These are phyloP conservation scores for Euptelea pleiosperma DNA, from an alignment of 164 flowering plant species.

Conservation along the genomic window DNA sequence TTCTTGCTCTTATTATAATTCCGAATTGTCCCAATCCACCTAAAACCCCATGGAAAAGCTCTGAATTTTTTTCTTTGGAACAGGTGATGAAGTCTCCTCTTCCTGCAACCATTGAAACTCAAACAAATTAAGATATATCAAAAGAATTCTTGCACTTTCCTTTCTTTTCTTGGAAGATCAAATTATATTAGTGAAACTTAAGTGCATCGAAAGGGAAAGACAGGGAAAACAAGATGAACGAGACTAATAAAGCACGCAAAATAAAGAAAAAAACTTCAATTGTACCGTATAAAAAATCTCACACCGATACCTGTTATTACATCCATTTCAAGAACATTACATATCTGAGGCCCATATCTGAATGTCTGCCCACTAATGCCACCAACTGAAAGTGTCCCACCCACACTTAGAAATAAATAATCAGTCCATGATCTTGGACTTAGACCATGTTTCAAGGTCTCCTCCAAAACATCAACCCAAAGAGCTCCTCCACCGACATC, in stretches of 20 bases:
- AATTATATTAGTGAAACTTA: too few species aligned
- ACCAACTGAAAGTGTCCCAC: conserved; percentile 16
- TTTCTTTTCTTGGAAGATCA: too few species aligned
- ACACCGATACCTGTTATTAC: conserved; percentile 16
- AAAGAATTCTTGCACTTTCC: not conserved
- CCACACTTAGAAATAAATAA: conserved; percentile 9
- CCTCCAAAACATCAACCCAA: conserved; percentile 17
- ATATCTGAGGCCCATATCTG: conserved; percentile 17
- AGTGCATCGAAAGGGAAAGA: too few species aligned
- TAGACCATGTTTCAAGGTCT: conserved; percentile 11
- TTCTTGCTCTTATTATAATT: conserved; percentile 18
- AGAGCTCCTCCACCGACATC: conserved; percentile 16
- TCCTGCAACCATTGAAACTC: conserved; percentile 12
- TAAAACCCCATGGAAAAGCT: conserved; percentile 14
- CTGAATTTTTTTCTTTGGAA: conserved; percentile 9
- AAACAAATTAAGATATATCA: not conserved
- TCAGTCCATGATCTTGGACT: conserved; percentile 17
- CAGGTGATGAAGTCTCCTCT: conserved; percentile 17
- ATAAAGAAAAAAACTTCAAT: too few species aligned
- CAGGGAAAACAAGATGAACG: too few species aligned
- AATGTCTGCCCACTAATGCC: conserved; percentile 18
- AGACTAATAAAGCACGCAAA: too few species aligned
- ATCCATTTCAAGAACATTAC: conserved; percentile 16
- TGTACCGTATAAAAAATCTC: too few species aligned
- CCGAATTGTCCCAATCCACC: conserved; percentile 25